Conservation (phyloP, 2,329 filamentous ascomycete genomes). For the Colletotrichum scovillei region DNA sequence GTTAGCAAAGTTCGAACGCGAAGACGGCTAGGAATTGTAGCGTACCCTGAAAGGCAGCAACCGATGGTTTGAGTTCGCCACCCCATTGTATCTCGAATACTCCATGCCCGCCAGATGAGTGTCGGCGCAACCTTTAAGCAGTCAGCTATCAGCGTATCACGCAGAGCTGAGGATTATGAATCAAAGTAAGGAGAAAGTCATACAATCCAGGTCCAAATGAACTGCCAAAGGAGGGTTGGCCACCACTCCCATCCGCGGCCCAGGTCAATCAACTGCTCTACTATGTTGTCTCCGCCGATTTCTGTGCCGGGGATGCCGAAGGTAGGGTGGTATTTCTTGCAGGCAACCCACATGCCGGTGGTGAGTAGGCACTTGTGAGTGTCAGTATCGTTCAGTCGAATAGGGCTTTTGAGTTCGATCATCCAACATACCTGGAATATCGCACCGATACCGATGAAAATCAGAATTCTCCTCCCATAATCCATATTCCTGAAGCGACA, state of each 20-base stretch:
- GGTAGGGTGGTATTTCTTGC: conserved; percentile 66
- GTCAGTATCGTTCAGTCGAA: too few species aligned
- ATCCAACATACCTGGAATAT: conserved; percentile 55
- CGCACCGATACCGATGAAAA: conserved; percentile 60
- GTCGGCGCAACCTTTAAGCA: conserved; percentile 55
- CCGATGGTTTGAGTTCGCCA: conserved; percentile 67
- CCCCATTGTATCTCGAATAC: conserved; percentile 66
- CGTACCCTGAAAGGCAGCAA: conserved; percentile 46
- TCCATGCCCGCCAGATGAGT: conserved; percentile 62
- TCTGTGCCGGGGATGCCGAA: conserved; percentile 57
- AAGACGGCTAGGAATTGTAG: too few species aligned
- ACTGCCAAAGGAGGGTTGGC: conserved; percentile 65
- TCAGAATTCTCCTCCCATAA: conserved; percentile 53
- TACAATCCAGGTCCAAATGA: conserved; percentile 64
- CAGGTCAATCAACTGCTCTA: conserved; percentile 55
- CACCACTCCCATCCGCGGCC: conserved; percentile 70
- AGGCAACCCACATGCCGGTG: conserved; percentile 65
- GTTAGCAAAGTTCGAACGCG: conserved; percentile 4
- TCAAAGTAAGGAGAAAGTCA: too few species aligned
- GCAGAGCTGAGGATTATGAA: too few species aligned
- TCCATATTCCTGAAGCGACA: conserved; percentile 49
- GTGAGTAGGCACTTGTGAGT: conserved; percentile 60
- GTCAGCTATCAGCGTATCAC: not conserved
- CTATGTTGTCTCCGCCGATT: conserved; percentile 44
- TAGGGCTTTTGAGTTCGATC: not conserved